Evolutionary conservation across 1,284 basidiomycete genomes (phyloP), one percentile per base, ranked within the genome.

Genomic region (Blastosporella zonata): DNA sequence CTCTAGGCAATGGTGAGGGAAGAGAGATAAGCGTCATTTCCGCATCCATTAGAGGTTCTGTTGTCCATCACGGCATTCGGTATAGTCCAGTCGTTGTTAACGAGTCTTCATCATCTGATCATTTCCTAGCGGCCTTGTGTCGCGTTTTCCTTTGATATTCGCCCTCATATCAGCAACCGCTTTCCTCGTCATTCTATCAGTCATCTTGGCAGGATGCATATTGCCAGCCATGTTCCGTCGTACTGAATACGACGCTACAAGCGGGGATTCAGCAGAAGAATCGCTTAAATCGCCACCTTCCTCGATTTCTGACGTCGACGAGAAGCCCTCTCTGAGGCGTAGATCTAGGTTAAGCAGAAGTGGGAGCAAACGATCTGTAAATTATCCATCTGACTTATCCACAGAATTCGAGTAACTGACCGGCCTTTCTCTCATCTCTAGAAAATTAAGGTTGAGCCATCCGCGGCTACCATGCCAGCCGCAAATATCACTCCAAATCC

Each of bases 31-130:
- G 76, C 54, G 78, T 91, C 1, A 58, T 76, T 20, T 71, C 77
- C 22, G 84, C 85, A 15, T 73, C 70, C 20, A 55, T 91, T 29
- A 72, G 68, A 49, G 89, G 88, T 6, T 65, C 68, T 15, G 75
- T 86, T 23, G 73, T 76, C 29, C 82, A 81, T 54, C 75, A 73
- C 54, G 88, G 87, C 33, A 65, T 89, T 39, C 76, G 84, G 88
- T 87, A 59, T 39, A 17, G 15, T 47, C 18, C 6, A 77, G 55
- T 10, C 28, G 43, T 39, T 34, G 37, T 41, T 21, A 21, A 40
- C 38, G 25, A 29, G 17, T n/a, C 37, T 22, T 22, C 41, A 8
- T 13, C 13, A 15, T 54, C 27, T 60, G 28, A 45, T 21, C 15
- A 21, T 41, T 53, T 20, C 56, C 13, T 49, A 90, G 87, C 21